A percentile compares a stretch with the other conserved stretches of the same genome.
Conservation (phyloP, 306 rosid genomes). For the Cyclanthera cordifolia region DNA sequence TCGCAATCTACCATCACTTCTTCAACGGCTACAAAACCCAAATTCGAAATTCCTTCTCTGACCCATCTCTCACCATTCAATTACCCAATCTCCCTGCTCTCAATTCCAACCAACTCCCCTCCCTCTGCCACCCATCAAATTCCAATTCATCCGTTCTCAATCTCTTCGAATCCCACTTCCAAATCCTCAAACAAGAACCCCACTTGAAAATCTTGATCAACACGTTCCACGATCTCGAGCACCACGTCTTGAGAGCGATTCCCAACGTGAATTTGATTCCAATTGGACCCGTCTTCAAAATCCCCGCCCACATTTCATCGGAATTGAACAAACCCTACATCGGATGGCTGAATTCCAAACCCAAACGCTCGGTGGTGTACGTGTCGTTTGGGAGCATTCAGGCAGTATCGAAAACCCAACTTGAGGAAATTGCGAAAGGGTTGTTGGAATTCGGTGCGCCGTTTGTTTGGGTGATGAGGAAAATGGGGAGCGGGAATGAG, state of each 20-base stretch:
- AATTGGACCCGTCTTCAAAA: slow-evolving; percentile 15
- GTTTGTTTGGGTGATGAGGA: slow-evolving; percentile 28
- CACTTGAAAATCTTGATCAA: slow-evolving; percentile 25
- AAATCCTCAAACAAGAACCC: slow-evolving; percentile 11
- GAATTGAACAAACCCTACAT: too few species aligned
- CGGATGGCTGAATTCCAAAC: slow-evolving; percentile 15
- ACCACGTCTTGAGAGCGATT: slow-evolving; percentile 19
- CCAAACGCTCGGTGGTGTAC: slow-evolving; percentile 8
- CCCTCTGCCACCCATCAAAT: background rate
- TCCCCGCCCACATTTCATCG: too few species aligned
- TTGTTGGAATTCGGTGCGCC: slow-evolving; percentile 30
- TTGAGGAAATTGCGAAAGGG: slow-evolving; percentile 46
- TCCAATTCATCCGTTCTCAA: background rate
- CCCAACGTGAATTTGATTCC: background rate
- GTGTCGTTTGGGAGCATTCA: slow-evolving; percentile 16
- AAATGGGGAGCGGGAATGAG: background rate
- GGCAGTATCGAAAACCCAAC: slow-evolving; percentile 18
- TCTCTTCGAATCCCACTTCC: slow-evolving; percentile 17
- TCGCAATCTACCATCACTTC: slow-evolving; percentile 23
- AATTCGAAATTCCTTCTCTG: background rate
- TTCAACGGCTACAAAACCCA: slow-evolving; percentile 9
- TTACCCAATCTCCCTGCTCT: slow-evolving; percentile 9
- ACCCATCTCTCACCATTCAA: background rate
- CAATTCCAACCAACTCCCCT: background rate
- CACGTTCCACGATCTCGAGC: slow-evolving; percentile 32